These are phyloP conservation scores for Amaranthus tricolor DNA, from an alignment of 179 eudicot genomes.

Conservation along the genomic window DNA sequence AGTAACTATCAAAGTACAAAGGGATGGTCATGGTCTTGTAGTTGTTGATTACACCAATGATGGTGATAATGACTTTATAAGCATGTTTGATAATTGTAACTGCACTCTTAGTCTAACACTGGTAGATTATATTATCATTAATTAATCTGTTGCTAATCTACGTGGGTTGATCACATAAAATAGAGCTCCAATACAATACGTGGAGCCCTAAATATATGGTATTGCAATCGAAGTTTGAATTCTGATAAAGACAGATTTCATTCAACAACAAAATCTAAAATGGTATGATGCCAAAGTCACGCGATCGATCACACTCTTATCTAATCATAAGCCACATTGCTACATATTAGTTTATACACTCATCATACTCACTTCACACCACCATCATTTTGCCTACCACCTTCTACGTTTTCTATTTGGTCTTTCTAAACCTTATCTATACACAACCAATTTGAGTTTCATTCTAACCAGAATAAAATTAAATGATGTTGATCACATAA, in stretches of 20 bases:
- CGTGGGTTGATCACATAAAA: conserved; percentile 24
- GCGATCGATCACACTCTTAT: conserved; percentile 12
- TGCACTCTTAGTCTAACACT: not conserved
- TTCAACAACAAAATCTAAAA: conserved; percentile 21
- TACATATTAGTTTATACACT: not conserved
- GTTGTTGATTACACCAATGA: conserved; percentile 17
- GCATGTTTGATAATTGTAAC: conserved; percentile 21
- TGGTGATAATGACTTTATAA: conserved; percentile 16
- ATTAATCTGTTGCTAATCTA: conserved; percentile 21
- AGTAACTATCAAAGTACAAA: not conserved
- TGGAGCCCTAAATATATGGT: not conserved
- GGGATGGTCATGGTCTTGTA: conserved; percentile 8
- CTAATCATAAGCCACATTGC: conserved; percentile 21
- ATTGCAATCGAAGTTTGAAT: not conserved
- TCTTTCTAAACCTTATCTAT: not conserved
- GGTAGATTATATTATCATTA: conserved; percentile 17
- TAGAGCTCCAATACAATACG: not conserved
- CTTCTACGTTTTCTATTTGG: not conserved
- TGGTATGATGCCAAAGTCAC: conserved; percentile 17
- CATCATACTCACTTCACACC: conserved; percentile 1
- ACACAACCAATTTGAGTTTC: not conserved
- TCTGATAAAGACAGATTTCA: conserved; percentile 13
- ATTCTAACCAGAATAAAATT: not conserved
- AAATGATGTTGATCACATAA: not conserved
- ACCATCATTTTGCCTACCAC: conserved; percentile 22